Base-by-base conservation (phyloP, 345 rosid species). In the Euphorbia lathyris region DNA sequence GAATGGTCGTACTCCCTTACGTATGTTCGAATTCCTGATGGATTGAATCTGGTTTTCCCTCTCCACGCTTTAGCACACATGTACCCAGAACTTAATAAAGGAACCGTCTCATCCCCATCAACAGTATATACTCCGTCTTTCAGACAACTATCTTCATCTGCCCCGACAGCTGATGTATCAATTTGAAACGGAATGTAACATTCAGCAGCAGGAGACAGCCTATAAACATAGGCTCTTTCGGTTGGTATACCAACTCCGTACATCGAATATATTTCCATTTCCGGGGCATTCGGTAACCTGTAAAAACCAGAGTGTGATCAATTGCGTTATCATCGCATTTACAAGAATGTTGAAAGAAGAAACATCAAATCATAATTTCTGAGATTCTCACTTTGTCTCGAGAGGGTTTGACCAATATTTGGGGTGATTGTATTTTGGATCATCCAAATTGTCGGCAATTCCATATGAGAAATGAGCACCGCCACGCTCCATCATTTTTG, bases 41-140 rank as follows among this genome's bases (percentile, higher is more conserved):
- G 99, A 81, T 95, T 95, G 65, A 88, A 95, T 80, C 90, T 82
- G 55, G 98, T 92, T 83, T 86, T 90, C 68, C 99, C 98, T 0
- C 96, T 90, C 98, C 99, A 95, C 5, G 84, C 99, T 85, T 86
- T 95, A 25, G 97, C 98, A 66, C 90, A 86, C 99, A 95, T 95
- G 76, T 75, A 95, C 53, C 97, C 98, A 9, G 98, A 76, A 76
- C 99, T 95, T 72, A 92, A 76, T 36, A 85, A 91, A 2, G 97
- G 97, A 45, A 95, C 99, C 3, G 97, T 92, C 76, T 87, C 98
- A 71, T 95, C 99, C 23, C 99, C 98, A 32, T 95, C 93, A 27
- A 83, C 92, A 22, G 84, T 77, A 81, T 87, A 90, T 56, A 95
- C 96, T 34, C 99, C 99, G 42, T 85, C 97, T 63, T 86, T 80